Percentiles rank a stretch among this genome's conserved stretches.
Conservation (phyloP, 2,329 filamentous ascomycete genomes). For the Cercospora beticola region DNA sequence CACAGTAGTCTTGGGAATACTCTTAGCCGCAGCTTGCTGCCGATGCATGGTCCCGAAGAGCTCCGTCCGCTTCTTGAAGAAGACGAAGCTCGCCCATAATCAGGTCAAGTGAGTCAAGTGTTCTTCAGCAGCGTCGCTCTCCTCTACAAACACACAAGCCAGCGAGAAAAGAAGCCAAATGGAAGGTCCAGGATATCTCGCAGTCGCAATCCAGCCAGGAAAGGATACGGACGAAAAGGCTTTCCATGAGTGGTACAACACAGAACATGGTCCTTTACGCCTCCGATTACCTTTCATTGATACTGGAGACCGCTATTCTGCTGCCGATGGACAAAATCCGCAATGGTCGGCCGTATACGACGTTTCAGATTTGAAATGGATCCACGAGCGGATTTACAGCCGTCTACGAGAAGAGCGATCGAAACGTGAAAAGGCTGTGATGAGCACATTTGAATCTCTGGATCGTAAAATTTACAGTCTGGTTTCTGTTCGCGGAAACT, state of each 20-base stretch:
- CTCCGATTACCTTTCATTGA: conserved; percentile 71
- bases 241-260: conserved; percentile 94
- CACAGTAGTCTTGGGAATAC: conserved; percentile 3
- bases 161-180: conserved; percentile 10
- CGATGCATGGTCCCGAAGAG: conserved; percentile 9
- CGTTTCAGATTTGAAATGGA: conserved; percentile 68
- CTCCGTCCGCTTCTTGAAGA: conserved; percentile 1
- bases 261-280: conserved; percentile 81
- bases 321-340: conserved; percentile 62
- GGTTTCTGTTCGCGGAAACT: conserved; percentile 48
- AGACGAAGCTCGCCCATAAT: not conserved
- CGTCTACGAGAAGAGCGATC: conserved; percentile 59
- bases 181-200: conserved; percentile 65
- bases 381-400: conserved; percentile 71
- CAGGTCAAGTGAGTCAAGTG: conserved; percentile 25
- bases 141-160: not conserved
- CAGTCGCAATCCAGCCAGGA: conserved; percentile 82
- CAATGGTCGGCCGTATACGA: conserved; percentile 81
- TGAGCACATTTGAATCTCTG: conserved; percentile 64
- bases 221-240: conserved; percentile 63
- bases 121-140: not conserved
- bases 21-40: conserved; percentile 13
- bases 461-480: conserved; percentile 70
- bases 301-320: conserved; percentile 78
- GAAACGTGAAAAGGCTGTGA: conserved; percentile 52